Percentiles rank a stretch among this genome's conserved stretches.
phyloP scores from a whole-genome alignment of 73 alveolate species.

The Chromera velia region DNA sequence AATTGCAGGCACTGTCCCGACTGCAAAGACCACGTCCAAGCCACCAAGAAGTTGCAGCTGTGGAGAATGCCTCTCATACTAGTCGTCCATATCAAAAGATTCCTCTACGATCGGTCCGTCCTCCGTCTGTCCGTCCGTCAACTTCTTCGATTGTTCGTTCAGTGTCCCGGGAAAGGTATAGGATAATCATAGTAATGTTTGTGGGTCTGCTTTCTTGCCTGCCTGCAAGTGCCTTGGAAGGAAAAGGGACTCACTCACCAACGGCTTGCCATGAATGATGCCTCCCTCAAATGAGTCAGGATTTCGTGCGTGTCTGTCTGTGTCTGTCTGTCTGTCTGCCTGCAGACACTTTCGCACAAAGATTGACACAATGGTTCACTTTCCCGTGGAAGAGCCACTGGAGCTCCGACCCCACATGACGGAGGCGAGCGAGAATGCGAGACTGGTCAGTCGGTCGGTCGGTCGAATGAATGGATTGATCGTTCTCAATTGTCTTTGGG shows the following conservation, averaged over 20 bases:
- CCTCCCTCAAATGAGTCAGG: background rate
- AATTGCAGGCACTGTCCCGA: constrained; percentile 47
- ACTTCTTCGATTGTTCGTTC: too few species aligned
- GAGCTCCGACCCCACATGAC: background rate
- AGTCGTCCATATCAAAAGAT: constrained; percentile 68
- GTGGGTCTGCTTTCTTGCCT: too few species aligned
- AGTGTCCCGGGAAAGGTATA: too few species aligned
- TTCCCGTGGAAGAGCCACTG: background rate
- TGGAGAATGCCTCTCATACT: constrained; percentile 66
- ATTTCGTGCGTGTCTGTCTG: background rate
- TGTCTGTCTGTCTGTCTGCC: background rate
- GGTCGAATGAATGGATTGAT: too few species aligned
- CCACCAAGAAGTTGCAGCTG: constrained; percentile 58
- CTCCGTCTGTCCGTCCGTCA: too few species aligned
- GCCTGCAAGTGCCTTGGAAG: too few species aligned
- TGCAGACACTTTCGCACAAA: background rate
- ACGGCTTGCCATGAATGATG: background rate
- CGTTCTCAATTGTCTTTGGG: too few species aligned
- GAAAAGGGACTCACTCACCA: constrained; percentile 11
- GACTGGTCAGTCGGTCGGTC: too few species aligned
- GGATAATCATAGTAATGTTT: too few species aligned
- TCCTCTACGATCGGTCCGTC: too few species aligned
- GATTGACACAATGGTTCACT: background rate
- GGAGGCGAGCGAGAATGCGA: too few species aligned
- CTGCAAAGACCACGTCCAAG: constrained; percentile 60